Percentiles rank a stretch among this genome's conserved stretches.
These are phyloP conservation scores for Sporisorium iseilematis-ciliati DNA, from an alignment of 1,284 basidiomycete species.

Conservation along the genomic window DNA sequence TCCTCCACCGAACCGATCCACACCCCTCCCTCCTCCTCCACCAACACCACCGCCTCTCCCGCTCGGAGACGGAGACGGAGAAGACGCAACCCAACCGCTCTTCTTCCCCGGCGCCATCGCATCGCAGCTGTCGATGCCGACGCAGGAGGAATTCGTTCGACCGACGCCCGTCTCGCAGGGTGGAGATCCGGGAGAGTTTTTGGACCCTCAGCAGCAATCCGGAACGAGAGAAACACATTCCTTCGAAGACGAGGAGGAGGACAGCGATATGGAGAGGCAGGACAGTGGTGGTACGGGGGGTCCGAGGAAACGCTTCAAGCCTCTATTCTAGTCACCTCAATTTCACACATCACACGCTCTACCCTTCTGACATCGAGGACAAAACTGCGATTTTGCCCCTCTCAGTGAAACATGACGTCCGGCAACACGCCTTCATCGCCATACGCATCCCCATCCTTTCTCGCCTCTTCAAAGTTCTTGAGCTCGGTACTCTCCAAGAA, in stretches of 20 bases:
- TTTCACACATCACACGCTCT: not conserved
- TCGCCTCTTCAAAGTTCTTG: conserved; percentile 51
- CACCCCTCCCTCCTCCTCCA: conserved; percentile 8
- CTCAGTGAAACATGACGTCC: conserved; percentile 38
- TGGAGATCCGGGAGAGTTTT: conserved; percentile 34
- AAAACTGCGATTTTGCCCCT: not conserved
- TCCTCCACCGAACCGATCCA: conserved; percentile 9
- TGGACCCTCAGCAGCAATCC: not conserved
- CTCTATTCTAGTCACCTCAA: conserved; percentile 18
- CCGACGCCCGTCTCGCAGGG: conserved; percentile 33
- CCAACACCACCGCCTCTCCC: not conserved
- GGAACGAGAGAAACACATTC: not conserved
- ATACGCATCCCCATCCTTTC: not conserved
- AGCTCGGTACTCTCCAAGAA: conserved; percentile 65
- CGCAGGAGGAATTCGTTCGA: conserved; percentile 11
- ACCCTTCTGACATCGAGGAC: no score
- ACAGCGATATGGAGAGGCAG: not conserved
- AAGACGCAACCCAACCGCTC: conserved; percentile 27
- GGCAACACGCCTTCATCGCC: conserved; percentile 37
- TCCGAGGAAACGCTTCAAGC: conserved; percentile 35
- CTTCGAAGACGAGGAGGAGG: not conserved
- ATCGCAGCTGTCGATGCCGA: conserved; percentile 18
- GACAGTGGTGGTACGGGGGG: not conserved
- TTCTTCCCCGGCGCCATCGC: conserved; percentile 37
- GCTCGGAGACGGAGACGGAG: not conserved